Conservation (phyloP, 352 stramenopile genomes). For the Globisporangium alternatum region DNA sequence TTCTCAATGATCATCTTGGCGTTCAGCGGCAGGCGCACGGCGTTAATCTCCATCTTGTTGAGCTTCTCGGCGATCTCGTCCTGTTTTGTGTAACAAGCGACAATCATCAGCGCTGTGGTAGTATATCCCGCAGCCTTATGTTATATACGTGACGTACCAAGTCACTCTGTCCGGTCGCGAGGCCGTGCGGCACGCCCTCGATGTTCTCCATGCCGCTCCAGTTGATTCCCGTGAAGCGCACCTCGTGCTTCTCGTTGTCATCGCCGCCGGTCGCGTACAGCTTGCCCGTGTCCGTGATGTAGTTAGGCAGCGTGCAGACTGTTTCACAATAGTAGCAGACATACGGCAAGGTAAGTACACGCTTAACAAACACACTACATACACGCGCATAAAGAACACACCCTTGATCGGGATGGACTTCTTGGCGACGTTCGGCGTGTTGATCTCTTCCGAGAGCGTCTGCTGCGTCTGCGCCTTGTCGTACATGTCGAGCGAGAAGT, state of each 20-base stretch:
- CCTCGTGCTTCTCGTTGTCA: constrained; percentile 45
- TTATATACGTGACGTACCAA: constrained; percentile 25
- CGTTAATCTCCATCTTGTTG: constrained; percentile 66
- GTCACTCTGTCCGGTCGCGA: constrained; percentile 63
- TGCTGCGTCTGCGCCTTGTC: constrained; percentile 66
- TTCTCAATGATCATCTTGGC: constrained; percentile 83
- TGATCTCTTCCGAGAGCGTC: constrained; percentile 49
- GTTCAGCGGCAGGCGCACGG: constrained; percentile 75
- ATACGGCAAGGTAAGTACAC: background rate
- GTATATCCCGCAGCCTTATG: no score
- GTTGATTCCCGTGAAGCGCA: constrained; percentile 85
- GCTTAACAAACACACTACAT: background rate
- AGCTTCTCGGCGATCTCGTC: constrained; percentile 62
- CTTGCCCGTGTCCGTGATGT: constrained; percentile 51
- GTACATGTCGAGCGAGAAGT: constrained; percentile 59
- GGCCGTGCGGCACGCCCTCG: constrained; percentile 71
- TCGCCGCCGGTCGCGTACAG: constrained; percentile 62
- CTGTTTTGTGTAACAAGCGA: constrained; percentile 12
- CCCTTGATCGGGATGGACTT: constrained; percentile 43
- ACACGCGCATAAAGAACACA: constrained; percentile 17
- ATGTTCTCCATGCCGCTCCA: constrained; percentile 87
- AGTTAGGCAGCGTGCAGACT: constrained; percentile 76
- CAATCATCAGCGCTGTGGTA: no score
- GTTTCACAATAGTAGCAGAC: constrained; percentile 5
- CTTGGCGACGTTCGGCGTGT: constrained; percentile 24